A percentile compares a stretch with the other conserved stretches of the same genome.
Conservation (phyloP, 2,329 filamentous ascomycete species). For the Biscogniauxia marginata region DNA sequence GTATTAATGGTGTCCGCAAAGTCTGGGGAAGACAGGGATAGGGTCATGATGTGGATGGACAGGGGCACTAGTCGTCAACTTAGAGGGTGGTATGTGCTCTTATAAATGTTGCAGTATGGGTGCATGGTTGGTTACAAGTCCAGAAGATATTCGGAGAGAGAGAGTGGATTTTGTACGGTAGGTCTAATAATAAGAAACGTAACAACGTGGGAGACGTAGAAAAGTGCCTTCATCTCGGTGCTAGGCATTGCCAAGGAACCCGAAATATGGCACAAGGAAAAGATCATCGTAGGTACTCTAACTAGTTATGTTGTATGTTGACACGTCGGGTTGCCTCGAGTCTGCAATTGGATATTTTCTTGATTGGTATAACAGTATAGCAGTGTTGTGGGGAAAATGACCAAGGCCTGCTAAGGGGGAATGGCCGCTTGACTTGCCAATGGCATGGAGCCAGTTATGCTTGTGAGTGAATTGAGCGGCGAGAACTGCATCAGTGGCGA, state of each 20-base stretch:
- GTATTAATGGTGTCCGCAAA: constrained; percentile 20
- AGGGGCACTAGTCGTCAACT: not conserved
- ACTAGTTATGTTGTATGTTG: not conserved
- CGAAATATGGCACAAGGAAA: not conserved
- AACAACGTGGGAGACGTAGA: not conserved
- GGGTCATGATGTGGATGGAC: constrained; percentile 7
- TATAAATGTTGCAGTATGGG: constrained; percentile 1
- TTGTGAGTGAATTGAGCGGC: not conserved
- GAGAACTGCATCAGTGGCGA: not conserved
- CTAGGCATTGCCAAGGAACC: not conserved
- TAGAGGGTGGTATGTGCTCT: not conserved
- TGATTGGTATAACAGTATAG: too few relatives aligned
- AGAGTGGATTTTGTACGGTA: not conserved
- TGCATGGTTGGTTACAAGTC: not conserved
- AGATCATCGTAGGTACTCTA: not conserved
- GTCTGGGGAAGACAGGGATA: constrained; percentile 33
- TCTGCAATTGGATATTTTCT: not conserved
- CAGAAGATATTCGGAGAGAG: not conserved
- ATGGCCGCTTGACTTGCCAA: not conserved
- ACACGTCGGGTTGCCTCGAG: not conserved
- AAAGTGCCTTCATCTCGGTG: not conserved
- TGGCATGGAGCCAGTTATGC: not conserved
- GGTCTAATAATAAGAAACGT: not conserved
- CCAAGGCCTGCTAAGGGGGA: too few relatives aligned
- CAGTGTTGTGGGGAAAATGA: too few relatives aligned